These are phyloP conservation scores for Triadica sebifera DNA, from an alignment of 345 rosid species.

Conservation along the genomic window DNA sequence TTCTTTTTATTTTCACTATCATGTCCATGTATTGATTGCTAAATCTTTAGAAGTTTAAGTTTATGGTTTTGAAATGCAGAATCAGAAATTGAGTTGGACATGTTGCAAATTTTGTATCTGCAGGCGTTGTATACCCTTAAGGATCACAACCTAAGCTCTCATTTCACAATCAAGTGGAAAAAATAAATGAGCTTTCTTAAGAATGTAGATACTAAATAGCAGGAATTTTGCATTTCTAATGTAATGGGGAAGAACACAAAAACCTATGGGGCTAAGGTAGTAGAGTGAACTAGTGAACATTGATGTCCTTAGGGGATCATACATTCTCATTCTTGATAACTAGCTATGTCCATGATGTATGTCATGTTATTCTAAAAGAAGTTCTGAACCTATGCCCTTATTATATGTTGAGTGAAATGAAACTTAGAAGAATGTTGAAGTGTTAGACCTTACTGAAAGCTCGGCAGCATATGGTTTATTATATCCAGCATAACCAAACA, in stretches of 20 bases:
- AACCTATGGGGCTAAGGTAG: too few relatives aligned
- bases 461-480: too few relatives aligned
- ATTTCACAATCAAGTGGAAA: too few relatives aligned
- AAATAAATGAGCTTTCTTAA: too few relatives aligned
- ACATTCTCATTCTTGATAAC: too few relatives aligned
- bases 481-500: too few relatives aligned
- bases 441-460: background rate
- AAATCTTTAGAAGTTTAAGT: background rate
- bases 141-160: background rate
- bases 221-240: background rate
- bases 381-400: background rate
- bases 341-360: too few relatives aligned
- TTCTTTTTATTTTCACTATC: background rate
- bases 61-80: background rate
- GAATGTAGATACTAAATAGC: background rate
- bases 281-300: too few relatives aligned
- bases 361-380: too few relatives aligned
- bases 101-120: background rate
- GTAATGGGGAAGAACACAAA: too few relatives aligned
- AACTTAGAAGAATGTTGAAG: background rate
- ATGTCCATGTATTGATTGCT: background rate
- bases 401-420: background rate
- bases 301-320: too few relatives aligned
- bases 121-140: background rate
- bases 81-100: background rate